A percentile compares a stretch with the other conserved stretches of the same genome.
phyloP scores from a whole-genome alignment of 176 grass and related monocot genomes.

The Hsuehochloa calcarea region DNA sequence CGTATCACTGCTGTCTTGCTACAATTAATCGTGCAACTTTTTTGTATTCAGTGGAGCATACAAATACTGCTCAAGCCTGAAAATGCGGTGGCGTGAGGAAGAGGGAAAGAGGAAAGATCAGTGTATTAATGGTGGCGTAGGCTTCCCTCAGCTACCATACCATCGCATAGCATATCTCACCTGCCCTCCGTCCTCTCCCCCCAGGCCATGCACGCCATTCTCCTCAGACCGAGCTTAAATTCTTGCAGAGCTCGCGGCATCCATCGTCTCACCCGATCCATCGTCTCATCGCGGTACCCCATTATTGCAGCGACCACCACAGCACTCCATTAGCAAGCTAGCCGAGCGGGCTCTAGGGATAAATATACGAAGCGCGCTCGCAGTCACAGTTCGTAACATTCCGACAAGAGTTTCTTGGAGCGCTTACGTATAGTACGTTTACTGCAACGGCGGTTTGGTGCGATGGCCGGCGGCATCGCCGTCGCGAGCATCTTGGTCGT shows the following conservation, averaged over 20 bases:
- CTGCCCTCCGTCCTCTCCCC: conserved; percentile 3
- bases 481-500: background rate
- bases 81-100: conserved; percentile 12
- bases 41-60: conserved; percentile 25
- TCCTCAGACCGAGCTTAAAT: conserved; percentile 27
- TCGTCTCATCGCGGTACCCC: background rate
- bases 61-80: background rate
- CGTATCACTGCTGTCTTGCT: too few species aligned
- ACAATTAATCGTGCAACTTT: conserved; percentile 15
- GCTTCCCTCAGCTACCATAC: background rate
- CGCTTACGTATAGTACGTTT: background rate
- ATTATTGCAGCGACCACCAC: conserved; percentile 21
- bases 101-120: background rate
- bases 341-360: background rate
- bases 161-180: conserved; percentile 2
- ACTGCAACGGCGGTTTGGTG: background rate
- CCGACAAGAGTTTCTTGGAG: background rate
- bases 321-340: background rate
- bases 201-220: background rate
- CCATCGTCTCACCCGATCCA: conserved; percentile 38
- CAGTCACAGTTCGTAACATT: background rate
- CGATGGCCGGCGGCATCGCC: background rate
- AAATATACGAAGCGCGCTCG: background rate
- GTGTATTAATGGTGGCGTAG: conserved; percentile 57
- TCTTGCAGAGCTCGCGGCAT: background rate